These are phyloP conservation scores for Lagerstroemia speciosa DNA, from an alignment of 345 rosid genomes.

Conservation along the genomic window DNA sequence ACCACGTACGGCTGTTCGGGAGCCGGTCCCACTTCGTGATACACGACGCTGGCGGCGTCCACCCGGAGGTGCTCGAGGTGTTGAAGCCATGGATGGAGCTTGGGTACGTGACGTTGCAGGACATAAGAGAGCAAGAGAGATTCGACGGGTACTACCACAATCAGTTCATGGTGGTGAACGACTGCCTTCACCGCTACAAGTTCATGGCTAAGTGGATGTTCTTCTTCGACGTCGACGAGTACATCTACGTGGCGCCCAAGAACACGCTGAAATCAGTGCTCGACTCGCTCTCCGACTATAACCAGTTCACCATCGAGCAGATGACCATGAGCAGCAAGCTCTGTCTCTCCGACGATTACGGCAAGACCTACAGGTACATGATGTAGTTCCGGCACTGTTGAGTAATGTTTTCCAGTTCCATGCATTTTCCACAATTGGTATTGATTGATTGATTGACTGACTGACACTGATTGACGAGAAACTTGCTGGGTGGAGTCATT, in stretches of 20 bases:
- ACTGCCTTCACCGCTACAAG: constrained; percentile 75
- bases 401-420: not conserved
- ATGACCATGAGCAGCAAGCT: constrained; percentile 72
- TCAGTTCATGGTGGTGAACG: constrained; percentile 88
- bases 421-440: not conserved
- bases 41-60: constrained; percentile 84
- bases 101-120: constrained; percentile 74
- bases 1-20: constrained; percentile 69
- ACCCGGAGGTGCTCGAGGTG: constrained; percentile 61
- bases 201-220: constrained; percentile 78
- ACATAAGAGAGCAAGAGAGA: constrained; percentile 70
- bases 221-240: constrained; percentile 91
- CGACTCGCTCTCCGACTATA: constrained; percentile 48
- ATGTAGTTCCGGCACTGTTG: not conserved
- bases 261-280: constrained; percentile 45
- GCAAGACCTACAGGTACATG: constrained; percentile 55
- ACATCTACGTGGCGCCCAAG: constrained; percentile 45
- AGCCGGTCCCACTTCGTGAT: constrained; percentile 68
- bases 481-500: no score
- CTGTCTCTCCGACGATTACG: constrained; percentile 57
- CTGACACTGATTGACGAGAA: not conserved
- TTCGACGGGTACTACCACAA: constrained; percentile 94
- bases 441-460: not conserved
- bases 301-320: constrained; percentile 76
- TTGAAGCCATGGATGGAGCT: constrained; percentile 87